Percentiles rank a stretch among this genome's conserved stretches.
Evolutionary conservation across 768 basidiomycete species (phyloP).

Genomic region (Coprinellus micaceus): DNA sequence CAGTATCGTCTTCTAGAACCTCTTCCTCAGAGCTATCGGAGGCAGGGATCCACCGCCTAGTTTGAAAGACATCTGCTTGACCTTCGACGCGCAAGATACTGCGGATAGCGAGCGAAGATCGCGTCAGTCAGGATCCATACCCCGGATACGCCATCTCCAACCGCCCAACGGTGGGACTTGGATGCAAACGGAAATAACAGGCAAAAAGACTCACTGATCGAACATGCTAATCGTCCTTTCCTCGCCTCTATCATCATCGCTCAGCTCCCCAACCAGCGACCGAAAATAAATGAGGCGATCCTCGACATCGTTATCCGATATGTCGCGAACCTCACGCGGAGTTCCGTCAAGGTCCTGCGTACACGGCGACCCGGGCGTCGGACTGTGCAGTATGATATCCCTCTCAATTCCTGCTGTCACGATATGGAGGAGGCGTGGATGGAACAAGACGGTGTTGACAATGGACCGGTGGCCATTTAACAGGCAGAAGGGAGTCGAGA

Average conservation of each 20-base stretch:
- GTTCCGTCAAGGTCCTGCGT: constrained; percentile 45
- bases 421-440: constrained; percentile 64
- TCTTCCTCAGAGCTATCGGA: constrained; percentile 25
- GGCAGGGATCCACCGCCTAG: constrained; percentile 36
- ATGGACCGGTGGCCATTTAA: constrained; percentile 73
- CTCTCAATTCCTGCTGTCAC: constrained; percentile 74
- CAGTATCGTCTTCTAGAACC: constrained; percentile 22
- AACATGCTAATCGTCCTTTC: constrained; percentile 58
- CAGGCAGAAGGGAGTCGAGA: constrained; percentile 60
- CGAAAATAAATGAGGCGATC: constrained; percentile 36
- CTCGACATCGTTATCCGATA: constrained; percentile 32
- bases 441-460: constrained; percentile 69
- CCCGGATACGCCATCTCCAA: no score
- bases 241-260: constrained; percentile 36
- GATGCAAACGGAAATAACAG: neutral
- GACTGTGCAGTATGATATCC: constrained; percentile 64
- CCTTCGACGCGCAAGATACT: constrained; percentile 64
- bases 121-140: no score
- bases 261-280: constrained; percentile 26
- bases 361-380: constrained; percentile 53
- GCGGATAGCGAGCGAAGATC: constrained; percentile 2
- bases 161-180: constrained; percentile 6
- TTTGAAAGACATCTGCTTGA: constrained; percentile 49
- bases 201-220: constrained; percentile 53
- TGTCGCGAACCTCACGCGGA: constrained; percentile 42